A percentile compares a stretch with the other conserved stretches of the same genome.
phyloP scores from a whole-genome alignment of 352 stramenopile species.

The Globisporangium emineosum region DNA sequence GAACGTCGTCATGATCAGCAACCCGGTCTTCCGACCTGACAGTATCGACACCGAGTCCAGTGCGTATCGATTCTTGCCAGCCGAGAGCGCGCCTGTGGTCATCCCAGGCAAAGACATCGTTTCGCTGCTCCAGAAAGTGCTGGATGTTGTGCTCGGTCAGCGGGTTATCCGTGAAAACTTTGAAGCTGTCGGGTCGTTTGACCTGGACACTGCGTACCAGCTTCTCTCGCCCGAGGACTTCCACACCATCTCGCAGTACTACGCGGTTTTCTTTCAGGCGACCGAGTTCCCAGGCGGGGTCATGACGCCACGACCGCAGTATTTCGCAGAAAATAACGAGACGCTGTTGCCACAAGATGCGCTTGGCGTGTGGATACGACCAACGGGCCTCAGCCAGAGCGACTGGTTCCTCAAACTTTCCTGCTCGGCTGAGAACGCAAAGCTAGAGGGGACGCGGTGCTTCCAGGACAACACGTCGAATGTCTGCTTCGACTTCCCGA shows the following conservation, averaged over 20 bases:
- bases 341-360: conserved; percentile 19
- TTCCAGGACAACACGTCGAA: conserved; percentile 22
- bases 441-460: conserved; percentile 25
- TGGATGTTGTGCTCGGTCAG: conserved; percentile 22
- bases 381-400: conserved; percentile 18
- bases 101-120: conserved; percentile 21
- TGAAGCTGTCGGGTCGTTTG: conserved; percentile 21
- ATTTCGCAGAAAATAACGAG: conserved; percentile 10
- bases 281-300: conserved; percentile 29
- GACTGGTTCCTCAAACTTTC: conserved; percentile 26
- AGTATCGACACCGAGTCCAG: conserved; percentile 15
- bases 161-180: conserved; percentile 24
- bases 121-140: conserved; percentile 19
- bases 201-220: conserved; percentile 27
- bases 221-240: conserved; percentile 28
- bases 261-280: conserved; percentile 32
- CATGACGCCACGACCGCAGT: conserved; percentile 22
- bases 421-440: conserved; percentile 19
- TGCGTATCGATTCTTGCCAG: conserved; percentile 9
- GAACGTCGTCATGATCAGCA: conserved; percentile 37
- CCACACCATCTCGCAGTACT: conserved; percentile 27
- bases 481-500: conserved; percentile 30
- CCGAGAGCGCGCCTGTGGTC: not conserved
- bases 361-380: conserved; percentile 26
- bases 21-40: conserved; percentile 27